Evolutionary conservation across 352 stramenopile genomes (phyloP), one percentile per base, ranked within the genome.

Genomic region (Globisporangium sylvaticum): DNA sequence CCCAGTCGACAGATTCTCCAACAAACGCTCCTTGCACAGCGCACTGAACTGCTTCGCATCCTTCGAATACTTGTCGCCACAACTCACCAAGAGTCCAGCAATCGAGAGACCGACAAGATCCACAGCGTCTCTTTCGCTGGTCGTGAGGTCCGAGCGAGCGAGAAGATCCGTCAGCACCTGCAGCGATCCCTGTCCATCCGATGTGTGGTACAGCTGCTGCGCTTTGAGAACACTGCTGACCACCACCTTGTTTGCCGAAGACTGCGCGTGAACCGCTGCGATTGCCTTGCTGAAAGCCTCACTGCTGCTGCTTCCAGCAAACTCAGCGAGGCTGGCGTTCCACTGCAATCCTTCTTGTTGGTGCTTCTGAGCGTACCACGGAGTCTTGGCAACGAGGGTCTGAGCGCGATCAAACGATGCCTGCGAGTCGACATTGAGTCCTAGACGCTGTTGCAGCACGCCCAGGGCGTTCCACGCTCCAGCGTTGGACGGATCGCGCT

Each of bases 401-500:
- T 71, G 61, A n/a, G 60, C 55, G 32, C 27, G 34, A 31, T 48
- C 54, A 20, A 72, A 87, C 8, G 87, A 81, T 4, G n/a, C 39
- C 20, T 72, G 67, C 18, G 84, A 77, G 46, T 84, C 65, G 0
- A 66, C 60, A 42, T 84, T 73, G 1, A 90, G 67, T 6, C 78
- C 81, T 22, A 92, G 70, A 18, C 75, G 74, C 66, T 90, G 78
- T 34, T 94, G 84, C 2, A 77, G 59, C 3, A 90, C 72, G n/a
- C 83, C 85, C 20, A 93, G 70, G 2, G 83, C 71, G 39, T 89
- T 87, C 80, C 81, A 93, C 1, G 83, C 85, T 2, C 66, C 66
- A 1, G 80, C 64, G 54, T 89, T 79, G 37, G 74, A 79, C 20
- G 86, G 73, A 65, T 96, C 88, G 10, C 88, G 84, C 58, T 96